A percentile compares a stretch with the other conserved stretches of the same genome.
These are phyloP conservation scores for Fraxinus xanthoxyloides DNA, from an alignment of 305 asterid genomes.

Conservation along the genomic window DNA sequence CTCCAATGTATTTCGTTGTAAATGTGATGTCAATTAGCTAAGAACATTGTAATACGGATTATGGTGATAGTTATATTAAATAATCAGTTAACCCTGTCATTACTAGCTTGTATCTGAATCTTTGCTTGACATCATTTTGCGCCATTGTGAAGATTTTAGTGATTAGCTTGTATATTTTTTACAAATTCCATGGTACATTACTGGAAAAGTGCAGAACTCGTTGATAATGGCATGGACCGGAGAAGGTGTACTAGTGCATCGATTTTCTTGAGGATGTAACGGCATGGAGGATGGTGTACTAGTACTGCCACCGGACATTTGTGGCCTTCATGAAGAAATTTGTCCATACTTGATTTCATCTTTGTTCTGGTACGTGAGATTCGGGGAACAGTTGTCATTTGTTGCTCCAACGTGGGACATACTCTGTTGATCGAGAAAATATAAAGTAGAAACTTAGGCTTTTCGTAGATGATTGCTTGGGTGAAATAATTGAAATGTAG, in stretches of 20 bases:
- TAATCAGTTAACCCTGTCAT: not conserved
- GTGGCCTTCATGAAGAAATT: constrained; percentile 29
- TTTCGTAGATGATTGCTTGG: constrained; percentile 25
- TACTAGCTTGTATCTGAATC: not conserved
- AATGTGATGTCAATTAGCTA: not conserved
- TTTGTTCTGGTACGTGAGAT: constrained; percentile 21
- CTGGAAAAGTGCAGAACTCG: constrained; percentile 42
- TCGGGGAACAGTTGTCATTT: constrained; percentile 9
- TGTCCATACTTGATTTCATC: constrained; percentile 24
- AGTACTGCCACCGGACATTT: constrained; percentile 43
- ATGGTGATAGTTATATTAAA: not conserved
- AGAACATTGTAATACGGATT: not conserved
- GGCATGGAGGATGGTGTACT: constrained; percentile 44
- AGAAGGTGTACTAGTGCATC: constrained; percentile 51
- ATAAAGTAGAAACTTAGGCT: constrained; percentile 17
- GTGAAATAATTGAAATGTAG: constrained; percentile 33
- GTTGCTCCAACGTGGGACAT: not conserved
- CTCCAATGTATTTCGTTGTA: not conserved
- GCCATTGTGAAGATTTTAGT: constrained; percentile 12
- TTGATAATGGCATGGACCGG: constrained; percentile 41
- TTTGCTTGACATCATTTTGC: constrained; percentile 17
- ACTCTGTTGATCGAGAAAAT: constrained; percentile 1
- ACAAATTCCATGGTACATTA: constrained; percentile 39
- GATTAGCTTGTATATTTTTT: constrained; percentile 33
- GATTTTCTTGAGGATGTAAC: constrained; percentile 32